Conservation (phyloP, 2,329 filamentous ascomycete species). For the Colletotrichum sublineola region DNA sequence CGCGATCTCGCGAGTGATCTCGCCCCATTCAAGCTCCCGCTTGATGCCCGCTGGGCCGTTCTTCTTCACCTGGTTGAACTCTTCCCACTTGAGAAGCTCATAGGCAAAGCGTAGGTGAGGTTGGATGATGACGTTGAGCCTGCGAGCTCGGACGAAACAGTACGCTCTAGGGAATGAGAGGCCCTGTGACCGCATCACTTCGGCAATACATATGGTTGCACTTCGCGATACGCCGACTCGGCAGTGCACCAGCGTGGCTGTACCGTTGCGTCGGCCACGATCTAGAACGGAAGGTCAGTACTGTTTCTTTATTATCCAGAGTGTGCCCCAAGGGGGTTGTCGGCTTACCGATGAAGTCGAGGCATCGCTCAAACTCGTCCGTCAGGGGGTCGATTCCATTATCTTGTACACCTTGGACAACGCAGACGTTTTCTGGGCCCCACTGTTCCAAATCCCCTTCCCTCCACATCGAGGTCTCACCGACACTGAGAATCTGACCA, state of each 20-base stretch:
- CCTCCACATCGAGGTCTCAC: conserved; percentile 87
- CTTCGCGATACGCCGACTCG: conserved; percentile 95
- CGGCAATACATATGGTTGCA: conserved; percentile 98
- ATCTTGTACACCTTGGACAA: conserved; percentile 90
- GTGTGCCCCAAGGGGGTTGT: not conserved
- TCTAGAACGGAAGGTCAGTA: conserved; percentile 63
- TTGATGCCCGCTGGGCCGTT: conserved; percentile 60
- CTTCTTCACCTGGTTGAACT: conserved; percentile 71
- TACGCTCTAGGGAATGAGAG: conserved; percentile 93
- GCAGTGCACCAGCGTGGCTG: conserved; percentile 93
- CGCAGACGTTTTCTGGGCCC: conserved; percentile 83
- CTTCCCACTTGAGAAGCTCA: conserved; percentile 96
- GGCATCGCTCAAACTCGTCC: conserved; percentile 85
- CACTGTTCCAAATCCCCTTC: conserved; percentile 78
- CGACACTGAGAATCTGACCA: conserved; percentile 88
- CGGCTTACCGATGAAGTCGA: conserved; percentile 90
- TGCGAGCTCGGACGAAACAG: conserved; percentile 92
- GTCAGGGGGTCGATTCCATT: conserved; percentile 96
- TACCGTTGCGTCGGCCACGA: conserved; percentile 80
- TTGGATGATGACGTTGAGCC: conserved; percentile 98
- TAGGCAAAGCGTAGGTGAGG: conserved; percentile 95
- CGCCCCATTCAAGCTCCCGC: conserved; percentile 91
- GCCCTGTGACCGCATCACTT: conserved; percentile 87
- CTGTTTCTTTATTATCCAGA: not conserved
- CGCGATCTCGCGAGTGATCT: conserved; percentile 89